Evolutionary conservation across 2,329 filamentous ascomycete genomes (phyloP).

Genomic region (Cladophialophora exuberans): DNA sequence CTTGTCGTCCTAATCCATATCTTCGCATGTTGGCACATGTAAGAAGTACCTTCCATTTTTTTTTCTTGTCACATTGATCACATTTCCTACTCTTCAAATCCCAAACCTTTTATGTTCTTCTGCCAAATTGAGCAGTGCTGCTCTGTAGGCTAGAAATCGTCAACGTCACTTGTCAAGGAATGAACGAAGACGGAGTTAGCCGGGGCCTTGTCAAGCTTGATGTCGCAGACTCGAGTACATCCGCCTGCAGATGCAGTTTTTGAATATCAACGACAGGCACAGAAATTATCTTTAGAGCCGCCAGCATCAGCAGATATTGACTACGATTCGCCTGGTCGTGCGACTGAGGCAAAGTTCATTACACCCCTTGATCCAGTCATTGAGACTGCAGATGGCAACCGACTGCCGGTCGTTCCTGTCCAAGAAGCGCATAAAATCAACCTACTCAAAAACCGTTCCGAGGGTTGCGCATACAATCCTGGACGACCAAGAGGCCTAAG

Average conservation of each 20-base stretch:
- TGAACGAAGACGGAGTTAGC: too few relatives aligned
- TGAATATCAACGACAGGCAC: constrained; percentile 33
- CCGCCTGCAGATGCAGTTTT: constrained; percentile 25
- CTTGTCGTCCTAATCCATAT: not conserved
- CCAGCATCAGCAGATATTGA: constrained; percentile 12
- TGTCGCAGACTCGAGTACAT: constrained; percentile 28
- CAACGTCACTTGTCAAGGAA: constrained; percentile 13
- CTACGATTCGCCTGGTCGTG: constrained; percentile 23
- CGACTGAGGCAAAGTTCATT: constrained; percentile 44
- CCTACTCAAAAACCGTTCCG: constrained; percentile 33
- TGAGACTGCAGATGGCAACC: constrained; percentile 66
- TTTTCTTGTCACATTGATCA: constrained; percentile 1
- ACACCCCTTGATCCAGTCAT: constrained; percentile 75
- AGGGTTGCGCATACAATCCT: constrained; percentile 21
- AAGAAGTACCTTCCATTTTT: not conserved
- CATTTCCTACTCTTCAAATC: too few relatives aligned
- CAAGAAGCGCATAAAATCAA: constrained; percentile 74
- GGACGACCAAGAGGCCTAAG: constrained; percentile 18
- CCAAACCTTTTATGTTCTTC: too few relatives aligned
- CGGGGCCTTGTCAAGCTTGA: not conserved
- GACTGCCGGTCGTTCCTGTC: constrained; percentile 70
- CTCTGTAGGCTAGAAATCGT: too few relatives aligned
- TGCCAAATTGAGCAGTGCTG: too few relatives aligned
- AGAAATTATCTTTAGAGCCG: constrained; percentile 35
- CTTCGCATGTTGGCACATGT: not conserved